These are phyloP conservation scores for Sedum album DNA, from an alignment of 164 flowering plant species.

Conservation along the genomic window DNA sequence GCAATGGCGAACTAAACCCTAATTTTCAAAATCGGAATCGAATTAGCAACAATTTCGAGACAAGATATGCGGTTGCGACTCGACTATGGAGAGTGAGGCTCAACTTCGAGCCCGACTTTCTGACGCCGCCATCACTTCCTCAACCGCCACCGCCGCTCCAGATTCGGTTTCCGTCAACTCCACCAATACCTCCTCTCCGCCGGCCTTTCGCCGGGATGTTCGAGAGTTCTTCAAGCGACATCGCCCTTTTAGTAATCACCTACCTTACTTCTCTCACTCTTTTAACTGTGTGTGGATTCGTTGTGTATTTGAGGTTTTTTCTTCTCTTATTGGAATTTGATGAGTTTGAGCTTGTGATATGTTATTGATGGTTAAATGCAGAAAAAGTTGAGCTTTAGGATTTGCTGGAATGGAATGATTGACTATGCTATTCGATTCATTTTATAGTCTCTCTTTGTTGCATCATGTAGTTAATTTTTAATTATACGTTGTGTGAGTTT, in stretches of 20 bases:
- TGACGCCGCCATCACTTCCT: constrained; percentile 15
- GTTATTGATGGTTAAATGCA: background rate
- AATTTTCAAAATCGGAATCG: background rate
- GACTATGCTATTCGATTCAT: background rate
- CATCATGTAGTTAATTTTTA: background rate
- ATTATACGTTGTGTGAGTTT: too few species aligned
- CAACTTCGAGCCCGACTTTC: constrained; percentile 36
- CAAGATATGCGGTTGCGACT: constrained; percentile 46
- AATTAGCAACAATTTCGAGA: background rate
- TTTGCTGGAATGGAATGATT: background rate
- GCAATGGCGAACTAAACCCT: background rate
- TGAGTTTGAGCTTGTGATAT: background rate
- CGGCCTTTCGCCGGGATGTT: constrained; percentile 56
- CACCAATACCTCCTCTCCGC: constrained; percentile 34
- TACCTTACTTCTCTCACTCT: background rate
- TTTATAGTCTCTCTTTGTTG: background rate
- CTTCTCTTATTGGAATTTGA: background rate
- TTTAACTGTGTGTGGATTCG: background rate
- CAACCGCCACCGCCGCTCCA: constrained; percentile 13
- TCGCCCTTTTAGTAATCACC: constrained; percentile 49
- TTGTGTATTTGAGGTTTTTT: background rate
- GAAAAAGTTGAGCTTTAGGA: too few species aligned
- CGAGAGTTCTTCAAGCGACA: constrained; percentile 90
- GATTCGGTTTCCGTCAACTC: constrained; percentile 28
- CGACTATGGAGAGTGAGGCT: constrained; percentile 67